These are phyloP conservation scores for Botrytis elliptica DNA, from an alignment of 2,329 filamentous ascomycete species.

Conservation along the genomic window DNA sequence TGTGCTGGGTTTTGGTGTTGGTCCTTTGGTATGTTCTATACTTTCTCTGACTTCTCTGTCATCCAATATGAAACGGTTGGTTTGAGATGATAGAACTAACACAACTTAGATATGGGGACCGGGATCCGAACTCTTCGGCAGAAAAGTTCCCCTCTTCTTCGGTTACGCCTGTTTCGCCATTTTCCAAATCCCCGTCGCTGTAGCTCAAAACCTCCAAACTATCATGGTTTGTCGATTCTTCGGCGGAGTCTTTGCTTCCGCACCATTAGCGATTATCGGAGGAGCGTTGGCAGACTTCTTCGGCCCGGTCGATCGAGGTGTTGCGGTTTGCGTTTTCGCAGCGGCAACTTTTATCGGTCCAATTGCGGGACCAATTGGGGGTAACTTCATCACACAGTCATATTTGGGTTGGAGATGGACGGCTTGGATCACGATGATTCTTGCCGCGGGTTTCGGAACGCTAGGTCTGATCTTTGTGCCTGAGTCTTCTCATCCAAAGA, in stretches of 20 bases:
- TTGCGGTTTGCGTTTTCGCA: slow-evolving; percentile 65
- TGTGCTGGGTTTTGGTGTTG: slow-evolving; percentile 68
- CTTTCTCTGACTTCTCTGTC: background rate
- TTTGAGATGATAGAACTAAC: background rate
- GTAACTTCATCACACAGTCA: slow-evolving; percentile 48
- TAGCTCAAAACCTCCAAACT: slow-evolving; percentile 53
- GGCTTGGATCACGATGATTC: slow-evolving; percentile 53
- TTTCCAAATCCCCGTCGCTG: slow-evolving; percentile 55
- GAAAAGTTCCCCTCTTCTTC: slow-evolving; percentile 48
- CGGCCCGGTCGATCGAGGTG: slow-evolving; percentile 56
- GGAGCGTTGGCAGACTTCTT: slow-evolving; percentile 65
- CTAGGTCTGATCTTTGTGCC: slow-evolving; percentile 12
- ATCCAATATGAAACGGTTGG: background rate
- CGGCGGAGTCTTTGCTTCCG: slow-evolving; percentile 51
- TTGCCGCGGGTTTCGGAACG: slow-evolving; percentile 43
- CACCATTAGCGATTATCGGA: slow-evolving; percentile 50
- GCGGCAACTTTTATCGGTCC: slow-evolving; percentile 42
- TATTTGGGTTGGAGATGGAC: slow-evolving; percentile 58
- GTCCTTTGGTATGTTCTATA: slow-evolving; percentile 55
- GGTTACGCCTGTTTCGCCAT: slow-evolving; percentile 50
- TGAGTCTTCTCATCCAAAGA: slow-evolving; percentile 19
- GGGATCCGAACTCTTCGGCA: slow-evolving; percentile 49
- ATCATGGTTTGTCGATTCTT: slow-evolving; percentile 56
- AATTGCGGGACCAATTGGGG: slow-evolving; percentile 39
- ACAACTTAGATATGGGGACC: slow-evolving; percentile 42